These are phyloP conservation scores for Flueggea neowawraea DNA, from an alignment of 441 rosid genomes.

Conservation along the genomic window DNA sequence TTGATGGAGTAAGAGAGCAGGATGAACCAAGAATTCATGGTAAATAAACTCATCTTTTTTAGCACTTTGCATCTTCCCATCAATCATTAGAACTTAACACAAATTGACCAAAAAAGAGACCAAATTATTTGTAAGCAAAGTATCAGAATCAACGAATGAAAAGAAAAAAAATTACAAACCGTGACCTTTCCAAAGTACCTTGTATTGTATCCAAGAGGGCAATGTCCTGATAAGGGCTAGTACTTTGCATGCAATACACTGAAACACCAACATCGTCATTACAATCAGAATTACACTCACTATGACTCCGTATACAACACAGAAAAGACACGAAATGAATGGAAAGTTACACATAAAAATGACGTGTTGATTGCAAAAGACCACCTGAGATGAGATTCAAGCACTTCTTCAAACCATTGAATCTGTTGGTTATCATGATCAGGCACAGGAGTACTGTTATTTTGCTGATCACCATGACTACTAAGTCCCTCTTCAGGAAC, in stretches of 20 bases:
- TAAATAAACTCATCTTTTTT: slow-evolving; percentile 89
- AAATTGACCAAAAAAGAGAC: no score
- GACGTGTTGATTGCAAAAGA: slow-evolving; percentile 91
- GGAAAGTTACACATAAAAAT: no score
- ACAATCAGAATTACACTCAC: no score
- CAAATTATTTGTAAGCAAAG: no score
- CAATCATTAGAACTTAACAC: slow-evolving; percentile 84
- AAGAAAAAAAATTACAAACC: neutral
- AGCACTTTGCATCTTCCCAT: slow-evolving; percentile 98
- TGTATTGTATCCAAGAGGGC: slow-evolving; percentile 82
- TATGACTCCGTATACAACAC: no score
- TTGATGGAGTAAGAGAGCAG: slow-evolving; percentile 67
- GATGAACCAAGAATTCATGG: slow-evolving; percentile 91
- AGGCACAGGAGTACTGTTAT: no score
- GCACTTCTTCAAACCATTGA: slow-evolving; percentile 89
- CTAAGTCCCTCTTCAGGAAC: no score
- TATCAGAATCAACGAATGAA: no score
- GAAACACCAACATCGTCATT: no score
- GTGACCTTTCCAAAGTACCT: slow-evolving; percentile 68
- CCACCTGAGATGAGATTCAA: slow-evolving; percentile 91
- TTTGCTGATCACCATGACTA: no score
- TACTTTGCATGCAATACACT: slow-evolving; percentile 76
- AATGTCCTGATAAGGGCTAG: slow-evolving; percentile 77
- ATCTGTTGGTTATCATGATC: no score
- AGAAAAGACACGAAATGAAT: no score